A percentile compares a stretch with the other conserved stretches of the same genome.
phyloP scores from a whole-genome alignment of 306 rosid species.

The Datisca glomerata region DNA sequence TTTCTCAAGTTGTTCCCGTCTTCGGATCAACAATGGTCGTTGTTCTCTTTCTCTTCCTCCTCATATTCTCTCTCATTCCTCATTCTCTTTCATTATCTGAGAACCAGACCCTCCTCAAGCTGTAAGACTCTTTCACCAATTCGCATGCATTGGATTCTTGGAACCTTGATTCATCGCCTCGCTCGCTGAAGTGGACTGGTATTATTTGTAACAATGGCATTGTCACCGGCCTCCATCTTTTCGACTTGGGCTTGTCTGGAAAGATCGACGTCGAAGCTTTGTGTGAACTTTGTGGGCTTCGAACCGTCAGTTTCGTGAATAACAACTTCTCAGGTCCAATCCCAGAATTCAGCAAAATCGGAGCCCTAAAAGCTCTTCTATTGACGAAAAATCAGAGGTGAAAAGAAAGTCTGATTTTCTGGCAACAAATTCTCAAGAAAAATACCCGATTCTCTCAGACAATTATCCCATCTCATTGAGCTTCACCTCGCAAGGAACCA shows the following conservation, averaged over 20 bases:
- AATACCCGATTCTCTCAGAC: too few species aligned
- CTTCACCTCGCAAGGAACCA: constrained; percentile 26
- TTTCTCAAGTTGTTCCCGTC: too few species aligned
- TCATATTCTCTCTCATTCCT: constrained; percentile 6
- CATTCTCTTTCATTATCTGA: constrained; percentile 13
- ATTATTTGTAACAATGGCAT: too few species aligned
- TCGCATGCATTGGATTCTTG: constrained; percentile 29
- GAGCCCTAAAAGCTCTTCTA: constrained; percentile 31
- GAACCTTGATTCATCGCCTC: constrained; percentile 36
- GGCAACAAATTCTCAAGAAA: too few species aligned
- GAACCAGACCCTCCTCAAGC: constrained; percentile 37
- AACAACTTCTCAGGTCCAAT: constrained; percentile 10
- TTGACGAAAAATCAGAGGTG: constrained; percentile 25
- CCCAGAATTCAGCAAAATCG: too few species aligned
- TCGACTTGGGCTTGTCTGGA: constrained; percentile 55
- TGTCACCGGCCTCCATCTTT: too few species aligned
- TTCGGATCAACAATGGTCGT: constrained; percentile 65
- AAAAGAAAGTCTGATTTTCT: constrained; percentile 17
- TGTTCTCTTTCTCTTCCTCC: constrained; percentile 22
- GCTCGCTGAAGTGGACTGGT: constrained; percentile 46
- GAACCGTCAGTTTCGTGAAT: too few species aligned
- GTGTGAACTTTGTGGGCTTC: too few species aligned
- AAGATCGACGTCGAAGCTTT: constrained; percentile 37
- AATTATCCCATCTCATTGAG: too few species aligned
- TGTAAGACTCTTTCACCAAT: constrained; percentile 36